Conservation (phyloP, 148 eudicot species). For the Chenopodium quinoa region DNA sequence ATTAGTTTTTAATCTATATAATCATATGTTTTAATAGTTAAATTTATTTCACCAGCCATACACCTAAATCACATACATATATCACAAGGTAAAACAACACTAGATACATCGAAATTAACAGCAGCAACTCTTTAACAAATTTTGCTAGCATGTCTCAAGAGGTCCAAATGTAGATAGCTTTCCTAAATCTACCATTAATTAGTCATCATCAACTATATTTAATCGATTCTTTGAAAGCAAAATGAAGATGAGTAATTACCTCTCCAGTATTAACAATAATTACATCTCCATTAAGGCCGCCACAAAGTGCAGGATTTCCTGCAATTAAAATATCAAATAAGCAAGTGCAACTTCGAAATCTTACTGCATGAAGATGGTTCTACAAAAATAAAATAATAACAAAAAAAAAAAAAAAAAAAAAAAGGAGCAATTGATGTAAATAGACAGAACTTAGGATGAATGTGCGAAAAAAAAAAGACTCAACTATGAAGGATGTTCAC, state of each 20-base stretch:
- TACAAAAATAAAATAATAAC: no score
- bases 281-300: constrained; percentile 73
- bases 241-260: constrained; percentile 31
- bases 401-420: background rate
- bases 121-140: background rate
- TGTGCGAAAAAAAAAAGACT: background rate
- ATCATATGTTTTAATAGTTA: background rate
- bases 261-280: constrained; percentile 77
- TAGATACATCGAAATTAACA: background rate
- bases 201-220: background rate
- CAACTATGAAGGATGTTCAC: background rate
- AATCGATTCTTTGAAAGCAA: background rate
- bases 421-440: background rate
- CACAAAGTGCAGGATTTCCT: constrained; percentile 56
- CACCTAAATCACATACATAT: background rate
- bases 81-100: background rate
- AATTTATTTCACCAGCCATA: background rate
- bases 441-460: background rate
- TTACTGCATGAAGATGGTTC: background rate
- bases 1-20: background rate
- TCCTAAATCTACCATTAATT: no score
- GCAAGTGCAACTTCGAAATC: constrained; percentile 1
- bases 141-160: background rate
- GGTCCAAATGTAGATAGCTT: background rate
- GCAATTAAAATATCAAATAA: constrained; percentile 29